These are phyloP conservation scores for Aspergillus intermedius DNA, from an alignment of 2,329 filamentous ascomycete genomes.

Conservation along the genomic window DNA sequence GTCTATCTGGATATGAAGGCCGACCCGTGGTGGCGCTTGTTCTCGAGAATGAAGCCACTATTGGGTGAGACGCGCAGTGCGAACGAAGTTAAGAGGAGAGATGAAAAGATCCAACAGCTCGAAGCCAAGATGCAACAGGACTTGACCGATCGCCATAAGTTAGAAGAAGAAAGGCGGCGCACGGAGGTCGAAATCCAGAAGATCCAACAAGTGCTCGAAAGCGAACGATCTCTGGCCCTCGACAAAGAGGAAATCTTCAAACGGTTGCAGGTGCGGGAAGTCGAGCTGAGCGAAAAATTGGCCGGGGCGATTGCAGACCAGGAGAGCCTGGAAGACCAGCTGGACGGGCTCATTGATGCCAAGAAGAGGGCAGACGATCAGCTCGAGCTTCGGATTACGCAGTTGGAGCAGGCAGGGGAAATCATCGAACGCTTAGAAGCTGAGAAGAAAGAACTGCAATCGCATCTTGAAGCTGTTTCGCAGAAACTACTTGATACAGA, in stretches of 20 bases:
- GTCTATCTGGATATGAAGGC: constrained; percentile 83
- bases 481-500: constrained; percentile 64
- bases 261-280: constrained; percentile 83
- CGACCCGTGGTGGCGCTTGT: constrained; percentile 96
- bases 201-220: constrained; percentile 90
- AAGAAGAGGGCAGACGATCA: constrained; percentile 86
- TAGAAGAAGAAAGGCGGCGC: constrained; percentile 87
- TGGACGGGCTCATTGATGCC: constrained; percentile 79
- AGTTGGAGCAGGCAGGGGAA: constrained; percentile 84
- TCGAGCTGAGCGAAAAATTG: constrained; percentile 87
- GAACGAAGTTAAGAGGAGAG: constrained; percentile 87
- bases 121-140: constrained; percentile 78
- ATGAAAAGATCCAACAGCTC: constrained; percentile 85
- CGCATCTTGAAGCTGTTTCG: constrained; percentile 64
- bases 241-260: constrained; percentile 99
- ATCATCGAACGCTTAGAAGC: constrained; percentile 80
- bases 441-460: constrained; percentile 71
- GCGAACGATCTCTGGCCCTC: constrained; percentile 85
- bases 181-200: constrained; percentile 80
- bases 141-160: constrained; percentile 62
- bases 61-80: constrained; percentile 87
- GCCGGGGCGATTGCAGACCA: constrained; percentile 89
- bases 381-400: constrained; percentile 67
- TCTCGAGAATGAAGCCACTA: constrained; percentile 90
- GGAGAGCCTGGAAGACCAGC: constrained; percentile 84